Base-by-base conservation (phyloP, 441 rosid genomes). In the Croton setiger region DNA sequence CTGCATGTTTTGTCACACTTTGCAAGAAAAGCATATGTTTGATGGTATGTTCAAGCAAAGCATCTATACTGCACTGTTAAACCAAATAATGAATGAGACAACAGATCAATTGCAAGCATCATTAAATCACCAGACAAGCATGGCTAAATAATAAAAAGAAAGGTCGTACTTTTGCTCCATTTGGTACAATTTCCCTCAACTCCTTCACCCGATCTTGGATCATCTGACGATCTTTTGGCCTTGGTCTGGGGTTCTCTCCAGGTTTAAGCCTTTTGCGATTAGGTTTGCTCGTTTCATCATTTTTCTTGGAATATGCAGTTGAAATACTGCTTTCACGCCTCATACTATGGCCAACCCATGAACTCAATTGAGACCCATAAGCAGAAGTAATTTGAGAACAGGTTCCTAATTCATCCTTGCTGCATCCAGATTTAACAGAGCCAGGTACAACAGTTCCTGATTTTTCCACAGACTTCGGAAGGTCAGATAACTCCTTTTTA, bases 211-310 rank as follows among this genome's bases (percentile, higher is more conserved):
- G 92, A 81, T 95, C 99, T 85, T 95, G 99, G 69, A 95, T 92
- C 97, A 92, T 87, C 70, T 92, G 99, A 12, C 98, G 97, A 81
- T 95, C 99, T 81, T 90, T 95, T 21, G 99, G 99, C 86, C 98
- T 87, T 27, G 98, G 97, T 74, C 96, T 83, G 57, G 98, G 92
- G 52, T 84, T 95, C 84, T 95, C 98, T 71, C 99, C 99, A 39
- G 92, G 91, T 79, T 89, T 95, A 72, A 88, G 84, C 72, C 97
- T 85, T 72, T 92, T 95, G 52, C 95, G 90, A 76, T 80, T 88
- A 14, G 93, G 84, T 79, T 92, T 92, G 35, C 78, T 67, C 20
- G 66, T 64, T 79, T 88, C 94, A 43, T 84, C 86, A 54, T 79
- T 91, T 80, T 75, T 84, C 85, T 84, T 92, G 55, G 96, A 86